A percentile compares a stretch with the other conserved stretches of the same genome.
Evolutionary conservation across 2,329 filamentous ascomycete genomes (phyloP).

Genomic region (Aspergillus terreus): DNA sequence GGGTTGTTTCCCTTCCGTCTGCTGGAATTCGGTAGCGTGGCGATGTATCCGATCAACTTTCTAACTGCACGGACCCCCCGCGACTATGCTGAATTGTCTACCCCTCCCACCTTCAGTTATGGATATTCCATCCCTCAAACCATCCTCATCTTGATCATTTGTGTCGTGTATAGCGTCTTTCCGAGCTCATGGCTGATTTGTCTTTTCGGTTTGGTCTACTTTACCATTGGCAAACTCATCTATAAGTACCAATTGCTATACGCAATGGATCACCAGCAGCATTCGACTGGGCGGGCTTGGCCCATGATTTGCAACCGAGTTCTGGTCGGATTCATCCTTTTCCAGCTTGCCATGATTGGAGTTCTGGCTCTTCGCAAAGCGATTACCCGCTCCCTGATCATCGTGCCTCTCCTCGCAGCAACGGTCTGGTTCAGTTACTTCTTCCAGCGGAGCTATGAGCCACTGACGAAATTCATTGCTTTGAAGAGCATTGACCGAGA

Average conservation of each 20-base stretch:
- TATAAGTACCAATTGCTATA: conserved; percentile 85
- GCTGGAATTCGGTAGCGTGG: conserved; percentile 81
- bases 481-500: conserved; percentile 74
- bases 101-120: conserved; percentile 87
- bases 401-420: conserved; percentile 71
- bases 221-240: conserved; percentile 41
- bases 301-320: conserved; percentile 93
- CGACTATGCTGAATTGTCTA: conserved; percentile 76
- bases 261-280: conserved; percentile 84
- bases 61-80: conserved; percentile 81
- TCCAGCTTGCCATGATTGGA: conserved; percentile 87
- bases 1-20: conserved; percentile 90
- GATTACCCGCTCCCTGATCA: conserved; percentile 66
- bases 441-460: conserved; percentile 76
- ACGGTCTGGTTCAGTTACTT: conserved; percentile 89
- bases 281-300: conserved; percentile 80
- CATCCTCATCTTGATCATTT: conserved; percentile 89
- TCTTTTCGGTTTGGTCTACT: conserved; percentile 68
- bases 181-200: conserved; percentile 76
- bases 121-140: conserved; percentile 94
- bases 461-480: conserved; percentile 88
- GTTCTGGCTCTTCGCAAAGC: conserved; percentile 72
- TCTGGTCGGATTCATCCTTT: conserved; percentile 79
- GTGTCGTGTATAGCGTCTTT: conserved; percentile 88
- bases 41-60: conserved; percentile 75